phyloP scores from a whole-genome alignment of 371 early-diverging fungal species.

The Rhizopus delemar region DNA sequence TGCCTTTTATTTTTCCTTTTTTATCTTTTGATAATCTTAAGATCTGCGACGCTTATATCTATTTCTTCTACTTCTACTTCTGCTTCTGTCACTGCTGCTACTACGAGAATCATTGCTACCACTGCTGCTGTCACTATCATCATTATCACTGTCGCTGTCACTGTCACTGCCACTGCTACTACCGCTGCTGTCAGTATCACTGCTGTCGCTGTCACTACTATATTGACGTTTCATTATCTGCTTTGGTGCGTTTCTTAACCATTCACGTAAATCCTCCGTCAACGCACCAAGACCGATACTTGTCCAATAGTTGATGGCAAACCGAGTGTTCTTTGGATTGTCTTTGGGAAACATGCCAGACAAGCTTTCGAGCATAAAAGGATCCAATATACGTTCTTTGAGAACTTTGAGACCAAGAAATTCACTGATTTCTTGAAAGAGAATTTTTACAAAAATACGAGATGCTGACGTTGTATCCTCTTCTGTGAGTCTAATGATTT shows the following conservation, averaged over 20 bases:
- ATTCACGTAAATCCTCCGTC: conserved; percentile 92
- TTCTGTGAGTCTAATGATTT: conserved; percentile 82
- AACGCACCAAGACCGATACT: conserved; percentile 91
- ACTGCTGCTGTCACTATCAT: conserved; percentile 6
- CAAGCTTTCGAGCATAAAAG: conserved; percentile 62
- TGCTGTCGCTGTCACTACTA: conserved; percentile 23
- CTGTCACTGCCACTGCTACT: conserved; percentile 22
- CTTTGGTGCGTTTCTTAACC: conserved; percentile 67
- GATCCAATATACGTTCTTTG: conserved; percentile 74
- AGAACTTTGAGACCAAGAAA: conserved; percentile 81
- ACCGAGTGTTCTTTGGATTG: conserved; percentile 85
- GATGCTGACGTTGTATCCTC: conserved; percentile 93
- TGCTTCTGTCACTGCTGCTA: background rate
- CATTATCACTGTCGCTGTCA: conserved; percentile 11
- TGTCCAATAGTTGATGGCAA: conserved; percentile 97
- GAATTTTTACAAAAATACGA: conserved; percentile 94
- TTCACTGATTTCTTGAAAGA: conserved; percentile 90
- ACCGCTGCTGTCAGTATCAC: conserved; percentile 9
- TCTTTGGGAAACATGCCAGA: conserved; percentile 91
- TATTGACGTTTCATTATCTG: conserved; percentile 49
- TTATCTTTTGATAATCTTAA: background rate
- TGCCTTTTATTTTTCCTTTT: background rate
- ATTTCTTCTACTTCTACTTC: background rate
- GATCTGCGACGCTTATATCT: background rate
- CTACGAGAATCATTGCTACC: background rate